Evolutionary conservation across 148 eudicot species (phyloP).

Genomic region (Amaranthus palmeri): DNA sequence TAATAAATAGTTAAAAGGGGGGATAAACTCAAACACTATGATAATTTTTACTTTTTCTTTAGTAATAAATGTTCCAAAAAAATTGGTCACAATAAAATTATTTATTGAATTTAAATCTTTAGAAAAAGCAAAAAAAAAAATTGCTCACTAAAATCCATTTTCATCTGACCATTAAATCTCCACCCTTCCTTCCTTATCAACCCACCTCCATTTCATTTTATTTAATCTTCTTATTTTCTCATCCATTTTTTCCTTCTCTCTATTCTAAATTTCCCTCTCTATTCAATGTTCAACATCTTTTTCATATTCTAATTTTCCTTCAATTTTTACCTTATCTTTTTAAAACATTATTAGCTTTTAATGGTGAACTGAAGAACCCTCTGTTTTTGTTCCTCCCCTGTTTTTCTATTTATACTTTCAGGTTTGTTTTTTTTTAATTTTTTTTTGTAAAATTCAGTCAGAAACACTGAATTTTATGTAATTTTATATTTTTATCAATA

Average conservation of each 20-base stretch:
- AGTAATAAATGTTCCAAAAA: background rate
- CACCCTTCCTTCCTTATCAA: constrained; percentile 99
- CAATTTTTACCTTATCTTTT: constrained; percentile 9
- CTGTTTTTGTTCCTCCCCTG: constrained; percentile 1
- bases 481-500: constrained; percentile 4
- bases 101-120: background rate
- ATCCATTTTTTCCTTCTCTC: constrained; percentile 13
- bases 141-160: constrained; percentile 53
- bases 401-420: constrained; percentile 4
- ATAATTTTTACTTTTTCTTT: no score
- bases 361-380: constrained; percentile 14
- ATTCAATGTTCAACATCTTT: background rate
- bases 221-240: constrained; percentile 8
- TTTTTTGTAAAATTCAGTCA: background rate
- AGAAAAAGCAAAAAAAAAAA: constrained; percentile 4
- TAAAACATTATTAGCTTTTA: background rate
- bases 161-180: constrained; percentile 78
- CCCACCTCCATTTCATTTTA: constrained; percentile 17
- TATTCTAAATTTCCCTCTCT: background rate
- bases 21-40: no score
- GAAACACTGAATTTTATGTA: constrained; percentile 3
- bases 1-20: no score
- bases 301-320: constrained; percentile 12
- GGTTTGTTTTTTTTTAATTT: constrained; percentile 1
- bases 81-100: background rate